Base-by-base conservation (phyloP, 169 alveolate species). In the Plasmodium fragile region DNA sequence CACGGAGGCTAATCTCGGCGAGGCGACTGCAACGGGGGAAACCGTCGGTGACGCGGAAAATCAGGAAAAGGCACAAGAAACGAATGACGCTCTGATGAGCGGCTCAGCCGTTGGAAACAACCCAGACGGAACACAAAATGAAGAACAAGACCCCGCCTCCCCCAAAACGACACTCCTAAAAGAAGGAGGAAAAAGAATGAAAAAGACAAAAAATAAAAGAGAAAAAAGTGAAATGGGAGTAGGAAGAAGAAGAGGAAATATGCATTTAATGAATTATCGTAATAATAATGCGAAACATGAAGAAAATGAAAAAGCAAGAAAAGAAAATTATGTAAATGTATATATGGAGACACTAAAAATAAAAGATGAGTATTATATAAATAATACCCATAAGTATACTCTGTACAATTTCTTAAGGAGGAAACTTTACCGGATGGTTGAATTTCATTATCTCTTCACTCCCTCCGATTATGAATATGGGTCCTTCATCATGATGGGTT, bases 381-480 rank as follows among this genome's bases (percentile, higher is more conserved):
- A 81, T 81, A 81, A 91, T 81, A 59, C 94, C 4, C 71, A 59
- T 71, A 91, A 81, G 36, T 91, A 81, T 71, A 93, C 95, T 32
- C 79, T 96, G 13, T 95, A 92, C 81, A 92, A 95, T 75, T 96
- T 95, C 73, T 92, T 96, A 69, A 81, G 91, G 39, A 80, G 92
- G 6, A 83, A 95, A 84, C 93, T 96, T 39, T 92, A 82, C 85
- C 82, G 92, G 82, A 82, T 93, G 95, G 98, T 95, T 2, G 97
- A 97, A 92, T 92, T 96, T 70, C 96, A 95, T 55, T 97, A 93
- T 83, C 94, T 97, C n/a, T 97, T 97, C 90, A 94, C 95, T 18
- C 98, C 98, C 4, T 92, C 97, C 16, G 98, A 97, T 82, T 97
- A 96, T 85, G 94, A 94, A 52, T 83, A 96, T 18, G 98, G 98